Conservation (phyloP, 495 filamentous ascomycete genomes). For the Terfezia boudieri region DNA sequence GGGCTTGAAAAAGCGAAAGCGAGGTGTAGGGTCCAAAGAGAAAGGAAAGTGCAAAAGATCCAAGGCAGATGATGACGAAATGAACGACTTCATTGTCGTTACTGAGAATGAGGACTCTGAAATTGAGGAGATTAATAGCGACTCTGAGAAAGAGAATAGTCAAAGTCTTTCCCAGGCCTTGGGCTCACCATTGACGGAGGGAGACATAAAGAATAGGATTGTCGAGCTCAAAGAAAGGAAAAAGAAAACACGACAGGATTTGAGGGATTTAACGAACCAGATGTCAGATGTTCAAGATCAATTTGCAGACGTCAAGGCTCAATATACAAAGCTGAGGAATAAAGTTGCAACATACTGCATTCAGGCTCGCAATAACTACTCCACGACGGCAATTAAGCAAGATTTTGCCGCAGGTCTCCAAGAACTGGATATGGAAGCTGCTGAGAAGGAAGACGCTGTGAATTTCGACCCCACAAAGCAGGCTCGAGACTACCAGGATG, state of each 20-base stretch:
- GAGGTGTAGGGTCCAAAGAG: neutral
- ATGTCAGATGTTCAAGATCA: constrained; percentile 16
- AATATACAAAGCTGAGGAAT: constrained; percentile 20
- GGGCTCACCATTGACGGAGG: neutral
- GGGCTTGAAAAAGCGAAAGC: constrained; percentile 9
- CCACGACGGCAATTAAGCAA: constrained; percentile 27
- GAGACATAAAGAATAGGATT: constrained; percentile 20
- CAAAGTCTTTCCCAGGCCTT: constrained; percentile 1
- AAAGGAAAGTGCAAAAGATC: constrained; percentile 3
- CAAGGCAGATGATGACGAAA: constrained; percentile 6
- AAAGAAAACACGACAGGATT: constrained; percentile 21
- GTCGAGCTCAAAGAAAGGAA: constrained; percentile 21
- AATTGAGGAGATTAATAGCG: constrained; percentile 5
- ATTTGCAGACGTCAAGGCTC: constrained; percentile 15
- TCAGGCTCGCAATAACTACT: constrained; percentile 30
- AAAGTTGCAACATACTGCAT: constrained; percentile 30
- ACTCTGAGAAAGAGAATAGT: constrained; percentile 5
- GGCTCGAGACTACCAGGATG: constrained; percentile 31
- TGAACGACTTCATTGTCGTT: neutral
- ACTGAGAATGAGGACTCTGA: constrained; percentile 5
- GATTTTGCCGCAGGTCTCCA: constrained; percentile 36
- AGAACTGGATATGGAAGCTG: constrained; percentile 30
- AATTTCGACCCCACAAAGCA: constrained; percentile 26
- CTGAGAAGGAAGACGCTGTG: constrained; percentile 24
- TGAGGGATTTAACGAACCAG: constrained; percentile 15